A percentile compares a stretch with the other conserved stretches of the same genome.
These are phyloP conservation scores for Neoboletus magnificus DNA, from an alignment of 768 basidiomycete genomes.

Conservation along the genomic window DNA sequence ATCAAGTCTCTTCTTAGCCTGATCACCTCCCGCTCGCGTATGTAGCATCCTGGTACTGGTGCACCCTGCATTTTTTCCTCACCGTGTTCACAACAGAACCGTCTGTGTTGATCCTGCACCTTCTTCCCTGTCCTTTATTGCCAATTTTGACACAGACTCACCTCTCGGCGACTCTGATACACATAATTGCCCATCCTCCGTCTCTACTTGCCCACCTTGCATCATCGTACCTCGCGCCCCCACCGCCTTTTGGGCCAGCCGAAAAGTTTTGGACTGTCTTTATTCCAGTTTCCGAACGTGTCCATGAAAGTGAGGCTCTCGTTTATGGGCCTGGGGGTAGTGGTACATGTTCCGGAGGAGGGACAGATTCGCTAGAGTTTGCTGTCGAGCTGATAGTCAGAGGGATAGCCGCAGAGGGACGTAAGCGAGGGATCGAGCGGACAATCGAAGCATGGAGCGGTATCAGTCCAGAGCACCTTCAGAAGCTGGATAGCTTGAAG, in stretches of 20 bases:
- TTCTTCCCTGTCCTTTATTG: slow-evolving; percentile 47
- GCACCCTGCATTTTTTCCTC: slow-evolving; percentile 1
- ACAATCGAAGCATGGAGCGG: slow-evolving; percentile 61
- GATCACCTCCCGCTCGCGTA: slow-evolving; percentile 51
- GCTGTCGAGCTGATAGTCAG: slow-evolving; percentile 62
- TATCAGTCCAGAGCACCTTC: slow-evolving; percentile 43
- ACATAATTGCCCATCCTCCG: slow-evolving; percentile 68
- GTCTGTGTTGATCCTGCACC: slow-evolving; percentile 61
- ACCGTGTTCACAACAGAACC: slow-evolving; percentile 34
- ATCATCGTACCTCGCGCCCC: slow-evolving; percentile 64
- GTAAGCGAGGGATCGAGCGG: slow-evolving; percentile 56
- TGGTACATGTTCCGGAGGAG: slow-evolving; percentile 38
- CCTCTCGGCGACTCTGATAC: slow-evolving; percentile 63
- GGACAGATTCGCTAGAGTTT: slow-evolving; percentile 42
- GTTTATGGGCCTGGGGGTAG: slow-evolving; percentile 56
- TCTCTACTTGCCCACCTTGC: slow-evolving; percentile 66
- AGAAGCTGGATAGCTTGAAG: slow-evolving; percentile 51
- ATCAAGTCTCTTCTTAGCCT: slow-evolving; percentile 45
- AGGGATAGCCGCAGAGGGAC: slow-evolving; percentile 39
- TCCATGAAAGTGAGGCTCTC: slow-evolving; percentile 55
- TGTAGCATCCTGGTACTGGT: slow-evolving; percentile 12
- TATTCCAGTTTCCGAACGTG: slow-evolving; percentile 61
- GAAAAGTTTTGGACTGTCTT: slow-evolving; percentile 82
- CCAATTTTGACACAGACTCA: slow-evolving; percentile 55
- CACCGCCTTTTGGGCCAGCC: slow-evolving; percentile 58